Percentiles rank a stretch among this genome's conserved stretches.
These are phyloP conservation scores for Galerina sulciceps DNA, from an alignment of 768 basidiomycete species.

Conservation along the genomic window DNA sequence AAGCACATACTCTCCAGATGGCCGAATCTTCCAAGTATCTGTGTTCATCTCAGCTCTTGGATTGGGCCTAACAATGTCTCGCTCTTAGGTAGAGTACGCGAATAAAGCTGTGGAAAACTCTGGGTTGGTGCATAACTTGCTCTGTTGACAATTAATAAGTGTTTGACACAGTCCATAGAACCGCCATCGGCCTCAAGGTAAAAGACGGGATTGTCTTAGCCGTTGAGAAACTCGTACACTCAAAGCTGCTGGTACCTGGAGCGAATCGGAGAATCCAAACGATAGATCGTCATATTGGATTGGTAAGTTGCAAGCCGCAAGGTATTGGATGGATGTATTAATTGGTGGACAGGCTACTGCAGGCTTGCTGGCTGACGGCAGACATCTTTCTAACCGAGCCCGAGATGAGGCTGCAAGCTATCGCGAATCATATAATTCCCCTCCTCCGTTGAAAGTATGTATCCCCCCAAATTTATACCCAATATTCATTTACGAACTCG, in stretches of 20 bases:
- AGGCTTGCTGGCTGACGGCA: conserved; percentile 91
- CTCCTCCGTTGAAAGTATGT: conserved; percentile 79
- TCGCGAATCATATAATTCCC: conserved; percentile 73
- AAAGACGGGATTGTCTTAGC: conserved; percentile 95
- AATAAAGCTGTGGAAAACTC: conserved; percentile 99
- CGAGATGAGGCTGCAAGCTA: conserved; percentile 81
- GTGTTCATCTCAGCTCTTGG: not conserved
- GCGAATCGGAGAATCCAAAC: conserved; percentile 93
- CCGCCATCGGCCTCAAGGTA: conserved; percentile 93
- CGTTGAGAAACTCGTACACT: conserved; percentile 97
- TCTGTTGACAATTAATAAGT: conserved; percentile 1
- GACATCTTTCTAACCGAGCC: conserved; percentile 83
- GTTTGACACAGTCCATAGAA: conserved; percentile 50
- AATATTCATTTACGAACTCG: not conserved
- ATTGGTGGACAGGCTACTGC: conserved; percentile 74
- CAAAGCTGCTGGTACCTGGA: conserved; percentile 92
- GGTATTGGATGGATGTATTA: not conserved
- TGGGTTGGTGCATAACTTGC: conserved; percentile 63
- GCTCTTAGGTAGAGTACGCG: conserved; percentile 89
- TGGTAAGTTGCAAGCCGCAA: conserved; percentile 52
- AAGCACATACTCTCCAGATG: conserved; percentile 95
- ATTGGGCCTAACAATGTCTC: conserved; percentile 10
- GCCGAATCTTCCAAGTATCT: conserved; percentile 93
- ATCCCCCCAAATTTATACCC: not conserved
- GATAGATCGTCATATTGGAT: conserved; percentile 90